These are phyloP conservation scores for Fusarium phyllophilum DNA, from an alignment of 2,329 filamentous ascomycete species.

Conservation along the genomic window DNA sequence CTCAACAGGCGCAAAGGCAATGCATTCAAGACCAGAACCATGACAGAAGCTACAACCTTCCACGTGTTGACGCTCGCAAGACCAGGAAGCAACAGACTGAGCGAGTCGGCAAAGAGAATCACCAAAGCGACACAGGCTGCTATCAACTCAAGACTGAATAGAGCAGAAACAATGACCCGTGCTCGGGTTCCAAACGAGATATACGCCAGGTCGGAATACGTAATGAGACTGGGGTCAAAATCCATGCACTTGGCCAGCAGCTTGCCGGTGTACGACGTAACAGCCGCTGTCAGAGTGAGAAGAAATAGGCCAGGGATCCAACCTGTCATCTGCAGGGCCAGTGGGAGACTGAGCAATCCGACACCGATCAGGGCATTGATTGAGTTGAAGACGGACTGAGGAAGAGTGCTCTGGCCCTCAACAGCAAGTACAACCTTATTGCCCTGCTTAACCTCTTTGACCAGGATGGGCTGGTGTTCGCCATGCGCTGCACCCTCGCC, in stretches of 20 bases:
- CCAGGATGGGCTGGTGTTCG: constrained; percentile 79
- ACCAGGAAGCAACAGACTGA: constrained; percentile 80
- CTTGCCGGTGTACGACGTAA: constrained; percentile 87
- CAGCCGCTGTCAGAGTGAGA: constrained; percentile 76
- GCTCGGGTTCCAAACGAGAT: constrained; percentile 88
- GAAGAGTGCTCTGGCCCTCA: constrained; percentile 92
- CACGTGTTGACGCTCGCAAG: constrained; percentile 73
- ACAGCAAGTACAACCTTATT: constrained; percentile 86
- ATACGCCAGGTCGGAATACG: constrained; percentile 92
- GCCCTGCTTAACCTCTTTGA: constrained; percentile 89
- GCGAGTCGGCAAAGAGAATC: constrained; percentile 92
- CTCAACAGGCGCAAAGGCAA: constrained; percentile 84
- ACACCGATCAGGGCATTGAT: constrained; percentile 94
- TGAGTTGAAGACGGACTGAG: constrained; percentile 96
- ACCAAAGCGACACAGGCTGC: constrained; percentile 90
- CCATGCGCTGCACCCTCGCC: constrained; percentile 57
- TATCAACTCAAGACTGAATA: constrained; percentile 89
- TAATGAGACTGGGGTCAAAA: constrained; percentile 84
- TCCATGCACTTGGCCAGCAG: constrained; percentile 90
- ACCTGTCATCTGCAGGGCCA: constrained; percentile 87
- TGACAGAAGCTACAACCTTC: constrained; percentile 84
- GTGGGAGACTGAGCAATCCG: constrained; percentile 85
- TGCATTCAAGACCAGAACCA: constrained; percentile 86
- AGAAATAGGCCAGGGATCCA: constrained; percentile 86
- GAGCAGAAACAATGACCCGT: constrained; percentile 80